Base-by-base conservation (phyloP, 305 asterid genomes). In the Solanum hybrid region DNA sequence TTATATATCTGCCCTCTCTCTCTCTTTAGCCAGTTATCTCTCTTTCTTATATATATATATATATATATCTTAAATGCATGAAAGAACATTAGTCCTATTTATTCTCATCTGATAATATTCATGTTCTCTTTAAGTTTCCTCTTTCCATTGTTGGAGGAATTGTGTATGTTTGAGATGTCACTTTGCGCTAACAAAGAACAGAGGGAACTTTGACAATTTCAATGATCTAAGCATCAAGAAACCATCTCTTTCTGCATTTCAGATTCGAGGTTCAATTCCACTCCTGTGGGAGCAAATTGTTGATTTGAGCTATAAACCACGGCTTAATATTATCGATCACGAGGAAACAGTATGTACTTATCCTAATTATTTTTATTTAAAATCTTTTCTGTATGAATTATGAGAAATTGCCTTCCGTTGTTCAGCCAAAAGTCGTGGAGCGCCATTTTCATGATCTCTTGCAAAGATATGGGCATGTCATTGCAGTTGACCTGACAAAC, bases 221-320 rank as follows among this genome's bases (percentile, higher is more conserved):
- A 83, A 42, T 46, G 28, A 31, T 42, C 89, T 75, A 75, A 88
- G 89, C 24, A 75, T 75, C 24, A 26, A 51, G 73, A 75, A 39
- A 82, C 29, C 89, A 71, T 84, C n/a, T 88, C 87, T 20, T 57
- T 86, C 91, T 85, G 76, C 40, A 51, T 85, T 88, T 87, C 96
- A 94, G 96, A 90, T 94, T 77, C 92, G 96, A 84, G 96, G 95
- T 89, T 93, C 95, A 64, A 93, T 94, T 89, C 96, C 96, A 88
- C 93, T 94, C 51, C 86, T 94, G 35, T 94, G 96, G 93, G 93
- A 91, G 95, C 99, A 97, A 93, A 97, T 97, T 94, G 99, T 96
- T 92, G 99, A 97, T 92, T 93, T 97, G 96, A 97, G 99, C 95
- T 97, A 97, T 92, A 97, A 95, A 91, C 99, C 99, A 51, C 95